Base-by-base conservation (phyloP, 1,139 yeast genomes). In the Groenewaldozyma sp. region DNA sequence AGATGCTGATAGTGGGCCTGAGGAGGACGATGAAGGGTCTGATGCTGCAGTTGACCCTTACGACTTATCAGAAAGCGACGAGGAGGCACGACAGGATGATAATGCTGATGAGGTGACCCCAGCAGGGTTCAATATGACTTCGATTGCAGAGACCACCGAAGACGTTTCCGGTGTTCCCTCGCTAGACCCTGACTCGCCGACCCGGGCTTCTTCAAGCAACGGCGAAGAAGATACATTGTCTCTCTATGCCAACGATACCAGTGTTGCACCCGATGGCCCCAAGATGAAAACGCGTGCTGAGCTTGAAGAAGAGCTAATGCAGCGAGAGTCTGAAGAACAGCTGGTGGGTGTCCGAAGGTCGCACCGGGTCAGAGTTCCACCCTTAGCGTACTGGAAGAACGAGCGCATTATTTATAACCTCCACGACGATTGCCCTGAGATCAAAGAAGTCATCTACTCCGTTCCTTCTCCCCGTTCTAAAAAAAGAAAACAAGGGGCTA, bases 371-470 rank as follows among this genome's bases (percentile, higher is more conserved):
- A 73, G 73, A 48, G 70, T 82, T 5, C 75, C 81, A 2, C 94
- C 95, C 0, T 64, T 86, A 47, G 91, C 87, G 9, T 82, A 71
- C 56, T 86, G 96, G 95, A 73, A 83, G 57, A 82, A 82, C 54
- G 95, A 87, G 58, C 68, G 78, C 44, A 73, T 82, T 18, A n/a
- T 29, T 29, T 29, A 29, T n/a, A 29, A 29, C 17, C 18, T 29
- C 10, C 20, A 29, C 18, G 33, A 29, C n/a, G 20, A 9, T 17
- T n/a, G n/a, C 10, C 11, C 10, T 22, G 33, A 29, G 17, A 29
- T 29, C 13, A 29, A 29, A 29, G 33, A 29, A 29, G 33, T 29
- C 17, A 18, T 29, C 13, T 29, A 29, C n/a, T 7, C 10, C 13
- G 20, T 18, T 5, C 33, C 33, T 5, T 18, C 33, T 7, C 20